These are phyloP conservation scores for Stentor roeselii DNA, from an alignment of 73 alveolate species.

Conservation along the genomic window DNA sequence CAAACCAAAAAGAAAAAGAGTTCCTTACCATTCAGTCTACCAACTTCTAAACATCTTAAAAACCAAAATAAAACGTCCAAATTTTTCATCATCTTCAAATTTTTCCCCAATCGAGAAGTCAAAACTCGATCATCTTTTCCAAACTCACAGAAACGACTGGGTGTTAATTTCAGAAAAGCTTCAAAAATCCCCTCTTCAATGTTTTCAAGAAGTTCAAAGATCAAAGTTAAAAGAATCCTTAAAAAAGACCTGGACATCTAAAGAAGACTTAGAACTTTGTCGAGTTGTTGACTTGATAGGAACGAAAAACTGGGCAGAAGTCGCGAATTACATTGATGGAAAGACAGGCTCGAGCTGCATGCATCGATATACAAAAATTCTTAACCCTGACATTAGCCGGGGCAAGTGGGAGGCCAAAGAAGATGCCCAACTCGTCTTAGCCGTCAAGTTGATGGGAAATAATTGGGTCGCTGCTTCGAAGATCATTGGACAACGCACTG, in stretches of 20 bases:
- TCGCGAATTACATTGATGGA: conserved; percentile 28
- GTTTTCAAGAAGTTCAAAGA: neutral
- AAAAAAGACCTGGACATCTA: neutral
- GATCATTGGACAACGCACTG: conserved; percentile 69
- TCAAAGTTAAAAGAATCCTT: no score
- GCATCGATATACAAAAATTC: conserved; percentile 59
- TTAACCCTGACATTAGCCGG: conserved; percentile 66
- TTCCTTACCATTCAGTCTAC: neutral
- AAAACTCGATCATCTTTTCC: neutral
- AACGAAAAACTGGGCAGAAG: conserved; percentile 32
- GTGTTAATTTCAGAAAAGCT: neutral
- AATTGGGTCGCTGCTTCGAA: conserved; percentile 68
- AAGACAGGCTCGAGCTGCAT: conserved; percentile 30
- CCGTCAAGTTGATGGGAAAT: conserved; percentile 55
- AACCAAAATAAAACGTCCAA: conserved; percentile 7
- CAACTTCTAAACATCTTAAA: neutral
- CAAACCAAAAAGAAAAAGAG: neutral
- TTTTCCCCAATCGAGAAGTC: neutral
- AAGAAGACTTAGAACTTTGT: neutral
- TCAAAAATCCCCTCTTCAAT: neutral
- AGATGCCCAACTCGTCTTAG: conserved; percentile 64
- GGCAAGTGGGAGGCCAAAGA: conserved; percentile 74
- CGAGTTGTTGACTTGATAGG: conserved; percentile 14
- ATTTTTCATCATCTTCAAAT: neutral
- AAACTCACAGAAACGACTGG: neutral